A percentile compares a stretch with the other conserved stretches of the same genome.
Evolutionary conservation across 2,329 filamentous ascomycete genomes (phyloP).

Genomic region (Fusarium lyarnte): DNA sequence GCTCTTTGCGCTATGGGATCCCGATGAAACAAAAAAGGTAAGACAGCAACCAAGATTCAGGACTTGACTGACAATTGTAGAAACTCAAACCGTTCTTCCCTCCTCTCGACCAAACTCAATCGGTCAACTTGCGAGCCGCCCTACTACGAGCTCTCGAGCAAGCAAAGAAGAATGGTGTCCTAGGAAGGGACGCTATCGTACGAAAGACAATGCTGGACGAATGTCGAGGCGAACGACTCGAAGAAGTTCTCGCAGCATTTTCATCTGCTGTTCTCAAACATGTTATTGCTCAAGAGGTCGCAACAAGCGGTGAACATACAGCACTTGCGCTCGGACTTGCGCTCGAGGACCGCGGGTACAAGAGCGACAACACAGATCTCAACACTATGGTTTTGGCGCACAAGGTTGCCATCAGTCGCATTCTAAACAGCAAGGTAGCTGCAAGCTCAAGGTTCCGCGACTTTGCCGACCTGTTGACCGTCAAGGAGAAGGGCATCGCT

Average conservation of each 20-base stretch:
- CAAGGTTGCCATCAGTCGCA: conserved; percentile 69
- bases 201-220: conserved; percentile 97
- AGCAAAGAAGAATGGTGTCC: conserved; percentile 84
- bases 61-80: conserved; percentile 53
- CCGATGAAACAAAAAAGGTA: conserved; percentile 78
- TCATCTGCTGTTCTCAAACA: conserved; percentile 85
- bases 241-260: conserved; percentile 85
- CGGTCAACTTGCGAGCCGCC: conserved; percentile 86
- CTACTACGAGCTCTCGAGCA: conserved; percentile 84
- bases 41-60: conserved; percentile 11
- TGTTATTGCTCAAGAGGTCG: conserved; percentile 58
- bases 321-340: conserved; percentile 65
- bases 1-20: conserved; percentile 86
- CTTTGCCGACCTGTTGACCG: conserved; percentile 71
- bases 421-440: conserved; percentile 68
- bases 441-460: conserved; percentile 67
- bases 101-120: conserved; percentile 88
- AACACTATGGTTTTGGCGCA: conserved; percentile 78
- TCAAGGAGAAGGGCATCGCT: conserved; percentile 68
- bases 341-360: conserved; percentile 67
- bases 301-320: conserved; percentile 52
- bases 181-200: conserved; percentile 82
- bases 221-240: conserved; percentile 89
- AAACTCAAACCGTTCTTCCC: conserved; percentile 93
- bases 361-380: conserved; percentile 64